phyloP scores from a whole-genome alignment of 2,329 filamentous ascomycete genomes.

The Sporothrix humicola region DNA sequence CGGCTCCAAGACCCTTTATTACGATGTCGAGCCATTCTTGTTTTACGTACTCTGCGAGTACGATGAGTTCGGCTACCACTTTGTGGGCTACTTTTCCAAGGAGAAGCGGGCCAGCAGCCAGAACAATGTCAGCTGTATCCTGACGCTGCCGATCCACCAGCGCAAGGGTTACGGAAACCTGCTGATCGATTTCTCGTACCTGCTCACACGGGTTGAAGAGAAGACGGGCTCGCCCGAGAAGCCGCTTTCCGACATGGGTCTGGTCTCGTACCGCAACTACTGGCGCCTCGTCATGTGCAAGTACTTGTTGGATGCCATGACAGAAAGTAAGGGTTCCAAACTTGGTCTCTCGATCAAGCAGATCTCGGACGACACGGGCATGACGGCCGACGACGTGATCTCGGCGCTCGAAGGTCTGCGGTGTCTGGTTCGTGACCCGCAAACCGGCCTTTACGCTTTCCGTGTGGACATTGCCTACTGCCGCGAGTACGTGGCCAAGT shows the following conservation, averaged over 20 bases:
- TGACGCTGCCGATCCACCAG: conserved; percentile 95
- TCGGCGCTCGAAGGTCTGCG: conserved; percentile 89
- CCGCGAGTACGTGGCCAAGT: conserved; percentile 83
- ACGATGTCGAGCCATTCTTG: conserved; percentile 94
- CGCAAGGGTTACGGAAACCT: conserved; percentile 96
- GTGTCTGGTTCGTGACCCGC: conserved; percentile 85
- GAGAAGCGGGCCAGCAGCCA: conserved; percentile 93
- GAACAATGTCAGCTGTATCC: conserved; percentile 97
- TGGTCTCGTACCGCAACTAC: conserved; percentile 97
- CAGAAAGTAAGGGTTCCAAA: conserved; percentile 48
- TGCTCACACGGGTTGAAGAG: conserved; percentile 88
- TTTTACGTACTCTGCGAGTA: conserved; percentile 98
- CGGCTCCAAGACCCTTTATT: conserved; percentile 98
- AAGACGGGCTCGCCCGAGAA: conserved; percentile 98
- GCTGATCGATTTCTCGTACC: conserved; percentile 97
- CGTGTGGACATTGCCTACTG: conserved; percentile 86
- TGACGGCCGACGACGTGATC: conserved; percentile 95
- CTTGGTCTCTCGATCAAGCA: conserved; percentile 65
- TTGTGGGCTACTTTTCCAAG: conserved; percentile 99
- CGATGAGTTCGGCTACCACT: conserved; percentile 88
- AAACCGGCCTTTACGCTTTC: conserved; percentile 87
- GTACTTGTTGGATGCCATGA: conserved; percentile 69
- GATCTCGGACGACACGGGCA: conserved; percentile 87
- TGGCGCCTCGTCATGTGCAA: conserved; percentile 90
- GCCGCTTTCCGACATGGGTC: conserved; percentile 94